These are phyloP conservation scores for Wickerhamomyces queroliae DNA, from an alignment of 805 yeast genomes.

Conservation along the genomic window DNA sequence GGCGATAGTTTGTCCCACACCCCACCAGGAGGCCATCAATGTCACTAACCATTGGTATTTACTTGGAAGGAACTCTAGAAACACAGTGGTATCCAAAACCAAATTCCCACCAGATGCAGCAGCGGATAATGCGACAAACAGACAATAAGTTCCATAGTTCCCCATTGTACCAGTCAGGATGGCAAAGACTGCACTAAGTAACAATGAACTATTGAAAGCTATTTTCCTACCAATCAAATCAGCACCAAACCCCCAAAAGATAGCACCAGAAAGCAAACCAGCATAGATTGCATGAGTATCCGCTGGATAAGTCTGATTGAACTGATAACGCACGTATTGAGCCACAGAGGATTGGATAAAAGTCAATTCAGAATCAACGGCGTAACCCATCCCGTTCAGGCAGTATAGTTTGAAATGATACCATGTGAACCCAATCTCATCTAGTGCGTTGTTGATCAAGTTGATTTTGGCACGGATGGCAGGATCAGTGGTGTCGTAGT, in stretches of 20 bases:
- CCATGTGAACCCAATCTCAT: slow-evolving; percentile 57
- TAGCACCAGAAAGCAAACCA: slow-evolving; percentile 42
- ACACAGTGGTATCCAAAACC: slow-evolving; percentile 43
- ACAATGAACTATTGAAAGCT: slow-evolving; percentile 41
- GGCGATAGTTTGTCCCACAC: slow-evolving; percentile 48
- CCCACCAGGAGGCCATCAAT: slow-evolving; percentile 50
- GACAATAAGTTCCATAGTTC: slow-evolving; percentile 39
- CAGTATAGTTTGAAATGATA: slow-evolving; percentile 39
- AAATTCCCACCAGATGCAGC: slow-evolving; percentile 49
- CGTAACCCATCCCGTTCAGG: slow-evolving; percentile 46
- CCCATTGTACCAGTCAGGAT: slow-evolving; percentile 44
- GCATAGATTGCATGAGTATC: slow-evolving; percentile 39
- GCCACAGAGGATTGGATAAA: slow-evolving; percentile 39
- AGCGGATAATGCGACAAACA: slow-evolving; percentile 37
- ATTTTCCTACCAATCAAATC: slow-evolving; percentile 45
- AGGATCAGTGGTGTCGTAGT: slow-evolving; percentile 23
- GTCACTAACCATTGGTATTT: slow-evolving; percentile 44
- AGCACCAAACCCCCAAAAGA: slow-evolving; percentile 46
- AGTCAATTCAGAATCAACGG: slow-evolving; percentile 44
- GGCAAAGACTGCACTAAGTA: slow-evolving; percentile 38
- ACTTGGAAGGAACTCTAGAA: slow-evolving; percentile 42
- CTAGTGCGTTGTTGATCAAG: slow-evolving; percentile 45
- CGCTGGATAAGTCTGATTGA: slow-evolving; percentile 34
- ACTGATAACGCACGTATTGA: slow-evolving; percentile 39
- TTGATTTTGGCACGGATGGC: slow-evolving; percentile 27